These are phyloP conservation scores for Brassica rapa DNA, from an alignment of 345 rosid genomes.

Conservation along the genomic window DNA sequence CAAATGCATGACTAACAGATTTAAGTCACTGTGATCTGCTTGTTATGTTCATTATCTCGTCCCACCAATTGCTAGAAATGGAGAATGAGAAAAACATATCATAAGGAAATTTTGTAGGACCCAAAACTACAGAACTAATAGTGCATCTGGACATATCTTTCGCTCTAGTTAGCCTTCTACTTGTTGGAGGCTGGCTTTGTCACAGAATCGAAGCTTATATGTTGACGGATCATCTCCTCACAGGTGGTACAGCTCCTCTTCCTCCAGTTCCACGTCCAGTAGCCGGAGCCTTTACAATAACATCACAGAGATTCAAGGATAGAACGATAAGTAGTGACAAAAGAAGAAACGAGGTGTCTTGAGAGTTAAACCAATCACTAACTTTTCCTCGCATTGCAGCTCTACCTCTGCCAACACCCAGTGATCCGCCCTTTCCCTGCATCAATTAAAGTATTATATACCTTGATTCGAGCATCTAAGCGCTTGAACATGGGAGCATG, in stretches of 20 bases:
- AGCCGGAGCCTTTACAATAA: constrained; percentile 54
- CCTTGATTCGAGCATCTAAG: constrained; percentile 98
- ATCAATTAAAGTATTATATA: constrained; percentile 31
- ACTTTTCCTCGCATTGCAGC: constrained; percentile 69
- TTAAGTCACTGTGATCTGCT: neutral
- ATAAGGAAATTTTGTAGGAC: neutral
- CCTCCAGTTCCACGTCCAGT: constrained; percentile 85
- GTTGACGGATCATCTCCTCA: constrained; percentile 56
- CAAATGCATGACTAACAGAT: neutral
- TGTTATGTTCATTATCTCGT: neutral
- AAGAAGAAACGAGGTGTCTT: neutral
- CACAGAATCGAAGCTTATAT: constrained; percentile 21
- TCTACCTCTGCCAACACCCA: constrained; percentile 98
- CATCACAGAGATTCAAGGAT: neutral
- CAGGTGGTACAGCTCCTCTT: constrained; percentile 80
- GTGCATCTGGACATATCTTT: constrained; percentile 20
- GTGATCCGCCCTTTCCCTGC: constrained; percentile 95
- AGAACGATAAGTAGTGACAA: constrained; percentile 20
- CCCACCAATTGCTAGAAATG: neutral
- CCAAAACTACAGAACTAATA: constrained; percentile 21
- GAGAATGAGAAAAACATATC: neutral
- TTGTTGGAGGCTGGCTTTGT: neutral
- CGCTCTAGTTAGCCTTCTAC: constrained; percentile 11
- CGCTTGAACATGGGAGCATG: constrained; percentile 99
- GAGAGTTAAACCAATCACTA: neutral